Conservation (phyloP, 202 grass and related monocot genomes). For the Zoysia matrella region DNA sequence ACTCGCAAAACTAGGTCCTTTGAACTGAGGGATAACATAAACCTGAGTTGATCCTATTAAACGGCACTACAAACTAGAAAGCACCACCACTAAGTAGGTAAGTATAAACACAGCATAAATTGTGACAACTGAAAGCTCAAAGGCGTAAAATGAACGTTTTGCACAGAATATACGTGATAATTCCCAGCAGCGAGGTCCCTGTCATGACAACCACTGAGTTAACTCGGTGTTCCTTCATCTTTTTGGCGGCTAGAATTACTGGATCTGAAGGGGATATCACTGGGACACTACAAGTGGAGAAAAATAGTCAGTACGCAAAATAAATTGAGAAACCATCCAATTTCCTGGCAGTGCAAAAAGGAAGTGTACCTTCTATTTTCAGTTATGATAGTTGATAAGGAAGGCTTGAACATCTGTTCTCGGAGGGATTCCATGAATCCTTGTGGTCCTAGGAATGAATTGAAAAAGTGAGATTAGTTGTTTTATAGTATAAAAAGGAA, state of each 20-base stretch:
- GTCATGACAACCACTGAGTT: constrained; percentile 81
- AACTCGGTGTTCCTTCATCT: constrained; percentile 67
- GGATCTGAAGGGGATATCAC: constrained; percentile 63
- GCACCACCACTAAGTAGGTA: not conserved
- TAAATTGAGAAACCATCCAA: not conserved
- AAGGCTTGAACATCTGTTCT: constrained; percentile 84
- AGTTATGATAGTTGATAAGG: constrained; percentile 79
- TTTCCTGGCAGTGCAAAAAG: not conserved
- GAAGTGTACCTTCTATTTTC: constrained; percentile 63
- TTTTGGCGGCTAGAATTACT: constrained; percentile 65
- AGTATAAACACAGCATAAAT: not conserved
- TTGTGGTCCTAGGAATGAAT: constrained; percentile 53
- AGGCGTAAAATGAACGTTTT: not conserved
- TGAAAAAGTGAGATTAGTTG: constrained; percentile 23
- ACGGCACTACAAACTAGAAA: not conserved
- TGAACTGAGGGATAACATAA: constrained; percentile 47
- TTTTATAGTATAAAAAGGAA: not conserved
- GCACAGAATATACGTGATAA: constrained; percentile 65
- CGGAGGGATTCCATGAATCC: constrained; percentile 79
- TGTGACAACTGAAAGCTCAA: not conserved
- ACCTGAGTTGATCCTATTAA: constrained; percentile 1
- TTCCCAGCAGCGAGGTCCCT: constrained; percentile 63
- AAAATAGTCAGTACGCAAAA: not conserved
- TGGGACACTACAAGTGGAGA: constrained; percentile 54
- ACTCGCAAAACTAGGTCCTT: constrained; percentile 83